Base-by-base conservation (phyloP, 2,329 filamentous ascomycete species). In the Fusarium buharicum region DNA sequence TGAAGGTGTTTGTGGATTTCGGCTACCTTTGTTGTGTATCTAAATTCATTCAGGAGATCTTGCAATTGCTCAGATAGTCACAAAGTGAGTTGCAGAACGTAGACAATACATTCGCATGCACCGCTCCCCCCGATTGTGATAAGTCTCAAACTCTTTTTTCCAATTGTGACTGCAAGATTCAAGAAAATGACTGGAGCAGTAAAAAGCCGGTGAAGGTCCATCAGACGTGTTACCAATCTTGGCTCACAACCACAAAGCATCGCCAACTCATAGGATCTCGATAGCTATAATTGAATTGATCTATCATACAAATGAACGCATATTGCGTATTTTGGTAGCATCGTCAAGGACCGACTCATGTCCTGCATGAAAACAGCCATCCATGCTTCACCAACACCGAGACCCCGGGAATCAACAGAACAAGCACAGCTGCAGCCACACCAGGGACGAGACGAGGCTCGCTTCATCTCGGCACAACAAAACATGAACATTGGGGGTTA, bases 331-430 rank as follows among this genome's bases (percentile, higher is more conserved):
- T 37, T 37, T 30, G 18, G 24, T 36, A 22, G 20, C 28, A 33
- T 45, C 41, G 43, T 55, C 38, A 33, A 47, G 18, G 37, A 49
- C 49, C 61, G 67, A 70, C 62, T 70, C 67, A 62, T 67, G 66
- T 48, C 55, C 17, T 68, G 67, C 67, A 70, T 68, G 65, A 67
- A 70, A 57, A 53, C 55, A 34, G 20, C 38, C 55, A 47, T 43
- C 55, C 59, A 50, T 53, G 51, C 30, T 33, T 27, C 27, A 49
- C 45, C 43, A 41, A 57, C 33, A 49, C 34, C 31, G 30, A 22
- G 30, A 38, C 27, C 18, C 40, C 6, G 36, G 43, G 36, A 49
- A 34, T 30, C 47, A 17, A 51, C 20, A 52, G 33, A 34, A 51
- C 39, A 48, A 44, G 44, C 36, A 40, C 12, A 28, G 40, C 44